Base-by-base conservation (phyloP, 768 basidiomycete genomes). In the Trametes sanguinea region DNA sequence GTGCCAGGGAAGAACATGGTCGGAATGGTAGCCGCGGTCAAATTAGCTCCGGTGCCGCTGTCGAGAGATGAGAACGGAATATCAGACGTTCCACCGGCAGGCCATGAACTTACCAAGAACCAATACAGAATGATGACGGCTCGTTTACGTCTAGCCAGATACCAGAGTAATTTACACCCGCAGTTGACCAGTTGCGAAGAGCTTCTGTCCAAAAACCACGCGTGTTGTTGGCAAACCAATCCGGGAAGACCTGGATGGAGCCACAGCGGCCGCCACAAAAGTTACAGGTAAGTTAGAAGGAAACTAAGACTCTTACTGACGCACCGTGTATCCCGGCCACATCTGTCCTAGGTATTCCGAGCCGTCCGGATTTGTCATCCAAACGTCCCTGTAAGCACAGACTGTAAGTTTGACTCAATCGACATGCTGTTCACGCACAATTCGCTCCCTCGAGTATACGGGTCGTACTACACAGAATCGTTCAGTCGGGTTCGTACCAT, bases 111-210 rank as follows among this genome's bases (percentile, higher is more conserved):
- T 61, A 82, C 82, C 85, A 86, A 2, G 84, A 86, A 5, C 83
- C 78, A 52, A 81, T 77, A 67, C 86, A 88, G 72, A 89, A 88
- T 1, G 84, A 85, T n/a, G 78, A 81, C 13, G 79, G 73, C 62
- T 88, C 87, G 60, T 88, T 88, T 86, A 87, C 86, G 68, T 88
- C 84, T 1, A 87, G 74, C 88, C 88, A 90, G 46, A 88, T 79
- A 1, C 86, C 87, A 22, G 82, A 81, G 66, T 83, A 85, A n/a
- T 81, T 74, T n/a, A 89, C 76, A 0, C 83, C 85, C 0, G 68
- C 62, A 2, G 74, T 62, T 10, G 76, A 78, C 86, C 85, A 87
- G 67, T 86, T 87, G 45, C 45, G 66, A 59, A 88, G 72, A 3
- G 81, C 82, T 32, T 88, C 84, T 0, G 80, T 81, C 88, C 88